Evolutionary conservation across 495 filamentous ascomycete species (phyloP).

Genomic region (Entonaema liquescens): DNA sequence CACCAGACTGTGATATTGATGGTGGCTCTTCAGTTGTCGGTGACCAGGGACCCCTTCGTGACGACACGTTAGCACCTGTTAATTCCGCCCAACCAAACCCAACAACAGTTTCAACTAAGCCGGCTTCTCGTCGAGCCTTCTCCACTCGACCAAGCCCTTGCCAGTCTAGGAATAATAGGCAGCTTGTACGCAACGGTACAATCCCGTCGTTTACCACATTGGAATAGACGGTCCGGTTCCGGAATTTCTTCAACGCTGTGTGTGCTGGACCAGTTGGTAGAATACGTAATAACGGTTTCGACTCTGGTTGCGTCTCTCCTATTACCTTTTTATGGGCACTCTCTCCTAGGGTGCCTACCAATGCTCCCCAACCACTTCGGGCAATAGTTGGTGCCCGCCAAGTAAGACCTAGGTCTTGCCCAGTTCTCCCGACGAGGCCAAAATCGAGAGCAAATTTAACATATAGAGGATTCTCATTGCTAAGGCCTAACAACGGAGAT

Average conservation of each 20-base stretch:
- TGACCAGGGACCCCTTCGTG: conserved; percentile 48
- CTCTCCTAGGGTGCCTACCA: conserved; percentile 80
- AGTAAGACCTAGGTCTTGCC: conserved; percentile 91
- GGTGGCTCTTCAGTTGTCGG: conserved; percentile 41
- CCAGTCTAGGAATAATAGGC: conserved; percentile 97
- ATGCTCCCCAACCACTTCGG: conserved; percentile 84
- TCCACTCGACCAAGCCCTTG: conserved; percentile 90
- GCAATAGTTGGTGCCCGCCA: conserved; percentile 89
- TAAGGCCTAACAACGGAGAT: conserved; percentile 88
- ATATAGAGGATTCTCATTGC: conserved; percentile 97
- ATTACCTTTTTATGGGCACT: conserved; percentile 69
- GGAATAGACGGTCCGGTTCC: conserved; percentile 92
- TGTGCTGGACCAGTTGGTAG: conserved; percentile 94
- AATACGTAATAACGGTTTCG: conserved; percentile 90
- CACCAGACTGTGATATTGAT: conserved; percentile 26
- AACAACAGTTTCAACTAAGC: conserved; percentile 88
- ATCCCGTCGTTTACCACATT: conserved; percentile 99
- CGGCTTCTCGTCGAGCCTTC: conserved; percentile 91
- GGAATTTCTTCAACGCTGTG: conserved; percentile 82
- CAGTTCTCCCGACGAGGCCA: conserved; percentile 91
- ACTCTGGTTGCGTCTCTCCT: conserved; percentile 72
- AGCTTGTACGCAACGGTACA: conserved; percentile 92
- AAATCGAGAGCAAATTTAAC: conserved; percentile 97
- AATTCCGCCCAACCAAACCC: conserved; percentile 96
- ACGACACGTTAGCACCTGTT: conserved; percentile 73